phyloP scores from a whole-genome alignment of 805 yeast genomes.

The Lipomyces sp. region DNA sequence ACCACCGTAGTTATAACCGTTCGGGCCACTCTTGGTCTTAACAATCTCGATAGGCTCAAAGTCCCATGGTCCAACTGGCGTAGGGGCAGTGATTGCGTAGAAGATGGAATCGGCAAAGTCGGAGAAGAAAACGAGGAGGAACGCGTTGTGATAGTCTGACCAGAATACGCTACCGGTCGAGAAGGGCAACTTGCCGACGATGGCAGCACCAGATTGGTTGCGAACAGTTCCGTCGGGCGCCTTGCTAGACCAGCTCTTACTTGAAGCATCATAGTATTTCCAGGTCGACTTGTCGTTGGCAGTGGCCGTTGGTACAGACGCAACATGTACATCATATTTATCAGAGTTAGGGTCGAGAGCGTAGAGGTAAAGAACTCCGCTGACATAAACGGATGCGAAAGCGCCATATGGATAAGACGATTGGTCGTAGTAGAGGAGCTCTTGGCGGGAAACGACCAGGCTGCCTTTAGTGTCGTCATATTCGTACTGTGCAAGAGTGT shows the following conservation, averaged over 20 bases:
- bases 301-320: slow-evolving; percentile 16
- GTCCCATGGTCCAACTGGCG: slow-evolving; percentile 35
- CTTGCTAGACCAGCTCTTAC: slow-evolving; percentile 16
- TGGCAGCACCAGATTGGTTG: slow-evolving; percentile 21
- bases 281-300: slow-evolving; percentile 23
- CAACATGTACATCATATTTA: slow-evolving; percentile 31
- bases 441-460: slow-evolving; percentile 19
- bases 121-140: slow-evolving; percentile 29
- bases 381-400: slow-evolving; percentile 28
- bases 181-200: slow-evolving; percentile 27
- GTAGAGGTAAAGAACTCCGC: slow-evolving; percentile 28
- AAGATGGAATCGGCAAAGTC: slow-evolving; percentile 30
- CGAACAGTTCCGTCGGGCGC: slow-evolving; percentile 23
- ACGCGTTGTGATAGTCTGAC: slow-evolving; percentile 34
- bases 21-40: slow-evolving; percentile 20
- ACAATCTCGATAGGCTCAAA: slow-evolving; percentile 9
- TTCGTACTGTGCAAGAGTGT: slow-evolving; percentile 22
- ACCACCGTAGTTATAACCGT: slow-evolving; percentile 37
- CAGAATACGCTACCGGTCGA: slow-evolving; percentile 30
- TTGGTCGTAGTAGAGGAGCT: background rate
- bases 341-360: slow-evolving; percentile 27
- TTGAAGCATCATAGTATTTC: slow-evolving; percentile 25
- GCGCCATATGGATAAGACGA: slow-evolving; percentile 25
- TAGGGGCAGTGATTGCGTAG: slow-evolving; percentile 17
- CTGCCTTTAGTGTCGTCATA: slow-evolving; percentile 8